Evolutionary conservation across 2,329 filamentous ascomycete species (phyloP).

Genomic region (Fusarium pininemorale): DNA sequence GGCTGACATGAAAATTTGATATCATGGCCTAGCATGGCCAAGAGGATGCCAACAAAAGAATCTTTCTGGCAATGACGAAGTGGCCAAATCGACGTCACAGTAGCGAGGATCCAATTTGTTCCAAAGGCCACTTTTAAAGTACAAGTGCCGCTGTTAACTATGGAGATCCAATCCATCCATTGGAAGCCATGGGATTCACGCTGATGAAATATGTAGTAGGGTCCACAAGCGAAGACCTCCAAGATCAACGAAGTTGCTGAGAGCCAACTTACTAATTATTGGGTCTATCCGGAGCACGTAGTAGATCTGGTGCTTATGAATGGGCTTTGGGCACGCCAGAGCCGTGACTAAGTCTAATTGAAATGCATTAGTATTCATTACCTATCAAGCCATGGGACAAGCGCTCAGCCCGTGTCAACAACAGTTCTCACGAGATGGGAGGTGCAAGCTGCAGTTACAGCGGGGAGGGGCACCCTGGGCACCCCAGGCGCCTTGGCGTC

Average conservation of each 20-base stretch:
- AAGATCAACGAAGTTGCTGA: conserved; percentile 18
- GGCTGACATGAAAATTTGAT: conserved; percentile 2
- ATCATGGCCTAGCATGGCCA: conserved; percentile 4
- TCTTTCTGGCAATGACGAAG: conserved; percentile 19
- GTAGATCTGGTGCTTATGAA: conserved; percentile 18
- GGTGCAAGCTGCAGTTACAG: conserved; percentile 1
- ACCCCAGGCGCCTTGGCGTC: conserved; percentile 26
- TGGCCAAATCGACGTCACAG: conserved; percentile 39
- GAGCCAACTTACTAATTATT: background rate
- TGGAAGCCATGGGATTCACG: conserved; percentile 1
- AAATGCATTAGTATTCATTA: background rate
- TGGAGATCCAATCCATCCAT: conserved; percentile 18
- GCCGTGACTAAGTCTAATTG: background rate
- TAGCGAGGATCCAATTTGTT: conserved; percentile 15
- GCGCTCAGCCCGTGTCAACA: conserved; percentile 6
- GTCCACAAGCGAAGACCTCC: conserved; percentile 17
- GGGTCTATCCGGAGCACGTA: conserved; percentile 11
- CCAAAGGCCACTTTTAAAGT: background rate
- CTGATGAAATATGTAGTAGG: conserved; percentile 14
- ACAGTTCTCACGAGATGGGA: conserved; percentile 11
- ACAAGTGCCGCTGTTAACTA: conserved; percentile 19
- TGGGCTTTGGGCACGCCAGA: background rate
- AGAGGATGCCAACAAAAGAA: conserved; percentile 3
- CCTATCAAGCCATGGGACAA: conserved; percentile 1
- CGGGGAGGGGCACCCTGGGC: conserved; percentile 30